Evolutionary conservation across 768 basidiomycete genomes (phyloP), one percentile per base, ranked within the genome.

Genomic region (Phaeolepiota aurea): DNA sequence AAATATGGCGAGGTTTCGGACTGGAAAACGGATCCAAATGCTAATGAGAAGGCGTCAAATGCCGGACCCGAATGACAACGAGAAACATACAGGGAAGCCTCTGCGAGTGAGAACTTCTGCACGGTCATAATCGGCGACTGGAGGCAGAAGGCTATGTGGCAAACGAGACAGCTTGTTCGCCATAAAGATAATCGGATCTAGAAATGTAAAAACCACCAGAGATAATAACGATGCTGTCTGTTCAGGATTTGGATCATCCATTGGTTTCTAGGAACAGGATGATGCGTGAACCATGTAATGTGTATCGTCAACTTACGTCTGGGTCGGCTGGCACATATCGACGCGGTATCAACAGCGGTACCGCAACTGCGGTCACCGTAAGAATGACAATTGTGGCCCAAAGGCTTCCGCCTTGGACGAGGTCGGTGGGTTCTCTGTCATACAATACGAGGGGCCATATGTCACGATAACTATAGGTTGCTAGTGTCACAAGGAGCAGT

Each of bases 371-470:
- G 4, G 64, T 65, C 9, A 71, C 31, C 3, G 60, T 48, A 4
- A 80, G 62, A 3, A 75, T 33, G 4, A 46, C 54, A 11, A 79
- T 48, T 47, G 72, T 69, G 3, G 61, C 48, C 78, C 78, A 82
- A 2, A 79, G 57, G 7, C 71, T 32, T 25, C 44, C 42, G 3
- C 75, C 73, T 46, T 72, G 66, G 0, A 47, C 48, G 3, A 48
- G 54, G 48, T 82, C 80, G 13, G 56, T 44, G 1, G 78, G 75
- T 3, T 35, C 16, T 13, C 66, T 51, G 3, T 60, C 58, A 52
- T 59, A 75, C 3, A 72, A 80, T 12, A 66, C 63, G 3, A 83
- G 53, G 7, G 82, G 80, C 61, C 68, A 78, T 3, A 84, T 38
- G 48, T 77, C 70, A 21, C 79, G 68, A 51, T 76, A 76, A 15